phyloP scores from a whole-genome alignment of 208 protist species.

The Leishmania aethiopica region DNA sequence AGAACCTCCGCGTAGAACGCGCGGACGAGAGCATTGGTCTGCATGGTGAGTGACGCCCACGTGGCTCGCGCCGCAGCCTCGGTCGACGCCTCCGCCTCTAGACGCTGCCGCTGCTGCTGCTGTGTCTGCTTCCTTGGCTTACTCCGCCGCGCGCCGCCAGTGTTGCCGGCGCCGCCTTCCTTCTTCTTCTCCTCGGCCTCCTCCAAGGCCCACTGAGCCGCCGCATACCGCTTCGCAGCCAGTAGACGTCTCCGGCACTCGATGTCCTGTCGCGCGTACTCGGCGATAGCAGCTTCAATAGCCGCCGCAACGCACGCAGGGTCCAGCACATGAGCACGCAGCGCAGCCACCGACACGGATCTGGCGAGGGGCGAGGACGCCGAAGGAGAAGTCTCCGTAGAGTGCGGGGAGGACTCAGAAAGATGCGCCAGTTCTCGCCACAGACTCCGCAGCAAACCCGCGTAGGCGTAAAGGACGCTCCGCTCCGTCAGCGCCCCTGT shows the following conservation, averaged over 20 bases:
- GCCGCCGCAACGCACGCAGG: constrained; percentile 2
- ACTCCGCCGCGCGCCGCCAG: neutral
- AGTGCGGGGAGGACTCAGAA: neutral
- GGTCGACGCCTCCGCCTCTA: neutral
- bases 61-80: constrained; percentile 3
- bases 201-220: neutral
- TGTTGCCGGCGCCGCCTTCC: neutral
- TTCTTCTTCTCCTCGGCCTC: neutral
- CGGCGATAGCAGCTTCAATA: constrained; percentile 3
- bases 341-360: neutral
- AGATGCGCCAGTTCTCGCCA: constrained; percentile 3
- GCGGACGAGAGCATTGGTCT: neutral
- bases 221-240: neutral
- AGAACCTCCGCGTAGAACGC: constrained; percentile 4
- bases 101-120: constrained; percentile 2
- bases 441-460: constrained; percentile 9
- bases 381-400: neutral
- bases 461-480: constrained; percentile 23
- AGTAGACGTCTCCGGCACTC: constrained; percentile 11
- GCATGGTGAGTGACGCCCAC: neutral
- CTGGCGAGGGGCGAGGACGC: neutral
- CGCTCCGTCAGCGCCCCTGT: constrained; percentile 12
- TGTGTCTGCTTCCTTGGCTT: neutral
- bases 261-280: constrained; percentile 7
- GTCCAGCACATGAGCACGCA: constrained; percentile 10